A percentile compares a stretch with the other conserved stretches of the same genome.
Evolutionary conservation across 31 red algal species (phyloP).

Genomic region (Endocladia muricata): DNA sequence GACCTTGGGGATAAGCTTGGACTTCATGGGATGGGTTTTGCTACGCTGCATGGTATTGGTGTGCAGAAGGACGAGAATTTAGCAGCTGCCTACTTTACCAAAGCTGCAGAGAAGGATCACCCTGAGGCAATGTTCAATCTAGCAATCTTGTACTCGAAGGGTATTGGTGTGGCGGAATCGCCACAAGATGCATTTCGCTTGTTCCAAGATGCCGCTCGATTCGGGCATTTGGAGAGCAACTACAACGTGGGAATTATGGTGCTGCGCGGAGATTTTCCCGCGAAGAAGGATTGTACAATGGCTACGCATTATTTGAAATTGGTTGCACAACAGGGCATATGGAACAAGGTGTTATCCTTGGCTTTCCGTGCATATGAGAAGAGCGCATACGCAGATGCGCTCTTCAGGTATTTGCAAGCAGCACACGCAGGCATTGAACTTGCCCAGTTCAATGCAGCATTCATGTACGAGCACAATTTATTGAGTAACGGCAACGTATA

Average conservation of each 20-base stretch:
- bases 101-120: constrained; percentile 48
- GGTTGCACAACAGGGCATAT: constrained; percentile 58
- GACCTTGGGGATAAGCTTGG: constrained; percentile 13
- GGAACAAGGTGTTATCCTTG: constrained; percentile 24
- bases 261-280: constrained; percentile 22
- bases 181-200: background rate
- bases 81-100: constrained; percentile 29
- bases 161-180: constrained; percentile 44
- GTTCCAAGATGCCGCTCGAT: constrained; percentile 24
- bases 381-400: constrained; percentile 40
- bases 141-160: constrained; percentile 58
- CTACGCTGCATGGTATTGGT: constrained; percentile 49
- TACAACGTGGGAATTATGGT: constrained; percentile 44
- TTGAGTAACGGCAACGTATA: background rate
- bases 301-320: constrained; percentile 46
- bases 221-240: constrained; percentile 48
- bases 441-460: constrained; percentile 90
- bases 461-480: constrained; percentile 72
- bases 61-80: constrained; percentile 13
- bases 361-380: constrained; percentile 49
- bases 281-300: constrained; percentile 32
- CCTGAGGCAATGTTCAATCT: constrained; percentile 76
- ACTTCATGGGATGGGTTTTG: constrained; percentile 52
- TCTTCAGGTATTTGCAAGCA: constrained; percentile 74
- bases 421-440: constrained; percentile 82